Base-by-base conservation (phyloP, 2,329 filamentous ascomycete genomes). In the Fusarium vanettenii region DNA sequence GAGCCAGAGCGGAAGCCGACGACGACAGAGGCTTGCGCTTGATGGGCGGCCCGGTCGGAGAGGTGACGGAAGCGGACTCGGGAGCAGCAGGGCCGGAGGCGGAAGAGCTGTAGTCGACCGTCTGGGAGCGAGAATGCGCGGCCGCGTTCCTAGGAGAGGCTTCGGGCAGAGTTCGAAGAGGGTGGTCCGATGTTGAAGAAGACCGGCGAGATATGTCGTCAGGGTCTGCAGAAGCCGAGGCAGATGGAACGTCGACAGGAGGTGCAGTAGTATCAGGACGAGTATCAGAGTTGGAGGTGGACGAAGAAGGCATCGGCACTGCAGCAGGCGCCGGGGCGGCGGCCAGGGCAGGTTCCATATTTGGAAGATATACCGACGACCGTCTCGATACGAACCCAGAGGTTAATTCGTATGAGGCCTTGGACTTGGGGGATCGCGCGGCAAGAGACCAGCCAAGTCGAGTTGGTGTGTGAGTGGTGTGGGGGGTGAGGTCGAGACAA, bases 21-120 rank as follows among this genome's bases (percentile, higher is more conserved):
- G 85, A 83, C 50, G 90, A 91, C 70, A 92, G 80, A 64, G 91
- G 90, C 83, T 92, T 92, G 72, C 91, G 87, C 79, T 87, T 88
- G 82, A 92, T 88, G 72, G 84, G 80, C 48, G 76, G 78, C 31
- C 67, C 71, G 66, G 75, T 66, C 69, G 75, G 71, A 64, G 75
- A 72, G 35, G 68, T 65, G 52, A 75, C 70, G 56, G 71, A 69
- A 65, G 64, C 39, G 43, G 64, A 57, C 22, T 69, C 39, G 59
- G 73, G 64, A 25, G 61, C 22, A 64, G 67, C 25, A 67, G 69
- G 55, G 48, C 69, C 72, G 20, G 74, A 67, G 68, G 72, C 64
- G 72, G 79, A 66, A 61, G 67, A 62, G 56, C 72, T 63, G 66
- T 68, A 69, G 78, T 79, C 68, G 52, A 75, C 64, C 55, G 77